Evolutionary conservation across 2,329 filamentous ascomycete species (phyloP).

Genomic region (Bipolaris cookei): DNA sequence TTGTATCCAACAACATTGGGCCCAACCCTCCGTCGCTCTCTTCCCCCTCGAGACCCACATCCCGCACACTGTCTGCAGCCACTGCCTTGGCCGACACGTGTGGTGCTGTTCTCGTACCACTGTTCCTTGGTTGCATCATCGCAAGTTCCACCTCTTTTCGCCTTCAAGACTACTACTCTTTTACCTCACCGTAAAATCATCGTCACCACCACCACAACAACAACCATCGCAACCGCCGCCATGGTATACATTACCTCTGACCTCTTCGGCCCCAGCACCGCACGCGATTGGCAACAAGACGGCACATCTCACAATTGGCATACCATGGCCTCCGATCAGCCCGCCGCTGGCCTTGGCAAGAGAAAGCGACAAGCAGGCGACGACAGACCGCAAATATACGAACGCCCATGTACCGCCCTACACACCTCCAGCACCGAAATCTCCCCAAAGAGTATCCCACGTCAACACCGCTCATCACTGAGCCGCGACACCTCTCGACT

Average conservation of each 20-base stretch:
- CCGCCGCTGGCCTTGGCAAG: constrained; percentile 35
- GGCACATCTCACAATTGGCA: constrained; percentile 20
- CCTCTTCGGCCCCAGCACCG: constrained; percentile 36
- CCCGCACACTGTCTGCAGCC: not conserved
- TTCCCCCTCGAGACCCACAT: not conserved
- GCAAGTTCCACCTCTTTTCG: constrained; percentile 10
- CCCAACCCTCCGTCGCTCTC: constrained; percentile 6
- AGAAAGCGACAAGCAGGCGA: constrained; percentile 35
- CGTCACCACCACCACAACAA: constrained; percentile 9
- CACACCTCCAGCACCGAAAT: constrained; percentile 7
- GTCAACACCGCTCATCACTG: constrained; percentile 21
- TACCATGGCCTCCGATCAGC: constrained; percentile 30
- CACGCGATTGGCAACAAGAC: constrained; percentile 17
- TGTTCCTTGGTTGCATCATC: not conserved
- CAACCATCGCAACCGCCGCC: constrained; percentile 5
- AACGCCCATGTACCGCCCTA: not conserved
- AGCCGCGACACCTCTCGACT: constrained; percentile 17
- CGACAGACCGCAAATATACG: constrained; percentile 22
- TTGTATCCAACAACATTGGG: not conserved
- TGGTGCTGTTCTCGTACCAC: not conserved
- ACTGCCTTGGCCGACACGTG: constrained; percentile 1
- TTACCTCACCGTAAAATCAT: constrained; percentile 19
- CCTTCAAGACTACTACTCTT: constrained; percentile 5
- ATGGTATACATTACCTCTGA: constrained; percentile 50
- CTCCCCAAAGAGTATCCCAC: constrained; percentile 4